phyloP scores from a whole-genome alignment of 1,284 basidiomycete genomes.

The Leccinum fallax region DNA sequence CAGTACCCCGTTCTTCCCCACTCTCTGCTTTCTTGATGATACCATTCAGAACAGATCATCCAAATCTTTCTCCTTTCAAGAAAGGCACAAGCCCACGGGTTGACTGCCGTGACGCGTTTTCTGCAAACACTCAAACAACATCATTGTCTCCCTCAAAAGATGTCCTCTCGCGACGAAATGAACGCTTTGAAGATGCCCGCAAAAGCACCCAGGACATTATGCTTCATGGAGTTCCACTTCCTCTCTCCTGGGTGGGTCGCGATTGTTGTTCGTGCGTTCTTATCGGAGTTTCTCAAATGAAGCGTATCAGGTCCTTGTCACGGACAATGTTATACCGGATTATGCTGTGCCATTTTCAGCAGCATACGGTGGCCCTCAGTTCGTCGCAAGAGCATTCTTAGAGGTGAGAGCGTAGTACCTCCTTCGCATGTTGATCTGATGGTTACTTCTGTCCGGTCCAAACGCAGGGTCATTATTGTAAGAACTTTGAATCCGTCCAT shows the following conservation, averaged over 20 bases:
- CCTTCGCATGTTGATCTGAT: not conserved
- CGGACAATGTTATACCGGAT: slow-evolving; percentile 34
- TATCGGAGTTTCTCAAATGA: not conserved
- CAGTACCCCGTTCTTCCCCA: slow-evolving; percentile 2
- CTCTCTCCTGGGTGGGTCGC: slow-evolving; percentile 28
- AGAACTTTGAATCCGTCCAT: slow-evolving; percentile 4
- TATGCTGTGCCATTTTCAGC: slow-evolving; percentile 31
- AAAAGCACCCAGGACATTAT: slow-evolving; percentile 17
- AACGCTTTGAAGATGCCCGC: slow-evolving; percentile 3
- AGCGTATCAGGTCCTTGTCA: slow-evolving; percentile 26
- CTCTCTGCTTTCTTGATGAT: slow-evolving; percentile 16
- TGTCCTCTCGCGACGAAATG: slow-evolving; percentile 1
- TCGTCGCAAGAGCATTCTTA: slow-evolving; percentile 29
- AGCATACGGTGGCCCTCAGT: slow-evolving; percentile 31
- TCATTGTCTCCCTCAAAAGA: slow-evolving; percentile 1
- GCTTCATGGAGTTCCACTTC: slow-evolving; percentile 26
- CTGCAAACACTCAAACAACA: slow-evolving; percentile 2
- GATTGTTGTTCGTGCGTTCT: not conserved
- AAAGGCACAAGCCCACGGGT: slow-evolving; percentile 17
- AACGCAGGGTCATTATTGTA: slow-evolving; percentile 31
- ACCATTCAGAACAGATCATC: slow-evolving; percentile 11
- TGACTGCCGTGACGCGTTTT: slow-evolving; percentile 29
- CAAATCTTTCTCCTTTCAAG: slow-evolving; percentile 24
- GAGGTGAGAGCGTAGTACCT: slow-evolving; percentile 18
- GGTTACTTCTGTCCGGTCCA: not conserved